Percentiles rank a stretch among this genome's conserved stretches.
Conservation (phyloP, 2,329 filamentous ascomycete species). For the Aspergillus pseudoterreus region DNA sequence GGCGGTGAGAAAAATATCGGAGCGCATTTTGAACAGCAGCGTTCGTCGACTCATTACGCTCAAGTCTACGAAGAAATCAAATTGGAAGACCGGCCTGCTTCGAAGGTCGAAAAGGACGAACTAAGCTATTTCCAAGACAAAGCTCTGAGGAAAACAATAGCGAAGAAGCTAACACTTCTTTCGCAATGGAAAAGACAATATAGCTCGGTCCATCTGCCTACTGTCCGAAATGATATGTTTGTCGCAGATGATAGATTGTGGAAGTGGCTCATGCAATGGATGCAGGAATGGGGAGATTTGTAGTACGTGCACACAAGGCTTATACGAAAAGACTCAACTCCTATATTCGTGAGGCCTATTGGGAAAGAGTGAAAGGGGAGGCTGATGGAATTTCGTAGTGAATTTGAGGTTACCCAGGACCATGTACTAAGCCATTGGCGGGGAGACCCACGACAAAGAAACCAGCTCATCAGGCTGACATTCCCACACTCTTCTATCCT, state of each 20-base stretch:
- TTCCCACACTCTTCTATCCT: too few relatives aligned
- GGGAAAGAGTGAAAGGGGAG: too few relatives aligned
- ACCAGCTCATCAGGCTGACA: too few relatives aligned
- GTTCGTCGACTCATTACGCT: conserved; percentile 10
- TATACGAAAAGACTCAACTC: too few relatives aligned
- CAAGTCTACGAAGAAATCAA: conserved; percentile 11
- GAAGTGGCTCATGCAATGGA: conserved; percentile 17
- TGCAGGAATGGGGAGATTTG: conserved; percentile 13
- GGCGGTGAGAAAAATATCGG: conserved; percentile 2
- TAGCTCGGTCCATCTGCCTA: conserved; percentile 4
- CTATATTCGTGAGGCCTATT: too few relatives aligned
- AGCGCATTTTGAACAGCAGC: conserved; percentile 9
- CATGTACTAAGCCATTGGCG: too few relatives aligned
- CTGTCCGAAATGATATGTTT: conserved; percentile 17
- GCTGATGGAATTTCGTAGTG: too few relatives aligned
- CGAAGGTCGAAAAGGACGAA: conserved; percentile 13
- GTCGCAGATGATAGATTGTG: conserved; percentile 15
- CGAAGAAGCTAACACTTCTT: conserved; percentile 15
- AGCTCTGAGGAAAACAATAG: conserved; percentile 11
- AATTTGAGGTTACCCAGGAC: too few relatives aligned
- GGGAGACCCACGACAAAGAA: too few relatives aligned
- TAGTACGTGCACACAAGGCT: too few relatives aligned
- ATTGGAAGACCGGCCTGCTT: conserved; percentile 11
- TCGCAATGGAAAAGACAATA: conserved; percentile 17
- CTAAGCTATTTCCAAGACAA: conserved; percentile 12